A percentile compares a stretch with the other conserved stretches of the same genome.
Conservation (phyloP, 1,139 yeast species). For the Zygosaccharomyces pseudobailii region DNA sequence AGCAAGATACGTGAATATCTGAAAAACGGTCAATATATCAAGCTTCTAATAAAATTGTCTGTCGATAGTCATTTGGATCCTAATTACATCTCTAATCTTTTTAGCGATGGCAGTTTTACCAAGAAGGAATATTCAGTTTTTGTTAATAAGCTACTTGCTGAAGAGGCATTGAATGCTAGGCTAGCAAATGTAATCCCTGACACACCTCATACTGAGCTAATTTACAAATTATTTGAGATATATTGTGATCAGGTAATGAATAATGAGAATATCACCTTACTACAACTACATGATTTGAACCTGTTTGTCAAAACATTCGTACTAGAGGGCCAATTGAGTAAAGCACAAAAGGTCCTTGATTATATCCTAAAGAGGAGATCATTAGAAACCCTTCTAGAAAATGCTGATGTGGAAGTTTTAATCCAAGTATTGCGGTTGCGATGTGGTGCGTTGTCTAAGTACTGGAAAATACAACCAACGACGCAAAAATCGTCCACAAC, state of each 20-base stretch:
- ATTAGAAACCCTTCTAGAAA: slow-evolving; percentile 11
- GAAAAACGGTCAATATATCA: slow-evolving; percentile 9
- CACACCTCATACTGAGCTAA: slow-evolving; percentile 11
- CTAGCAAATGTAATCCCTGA: slow-evolving; percentile 13
- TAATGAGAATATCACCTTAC: slow-evolving; percentile 7
- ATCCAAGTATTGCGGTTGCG: slow-evolving; percentile 21
- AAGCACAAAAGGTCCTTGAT: slow-evolving; percentile 25
- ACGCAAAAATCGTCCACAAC: not conserved
- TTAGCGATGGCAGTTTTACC: slow-evolving; percentile 7
- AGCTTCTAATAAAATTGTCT: slow-evolving; percentile 10
- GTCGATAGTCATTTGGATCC: slow-evolving; percentile 9
- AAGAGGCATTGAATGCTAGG: slow-evolving; percentile 3
- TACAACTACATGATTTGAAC: slow-evolving; percentile 26
- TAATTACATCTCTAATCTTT: slow-evolving; percentile 4
- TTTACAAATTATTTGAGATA: slow-evolving; percentile 14
- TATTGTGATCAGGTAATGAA: slow-evolving; percentile 11
- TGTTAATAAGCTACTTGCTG: slow-evolving; percentile 13
- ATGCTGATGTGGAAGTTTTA: slow-evolving; percentile 19
- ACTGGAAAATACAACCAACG: slow-evolving; percentile 15
- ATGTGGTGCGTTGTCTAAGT: slow-evolving; percentile 23
- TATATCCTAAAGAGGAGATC: slow-evolving; percentile 15
- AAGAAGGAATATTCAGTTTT: slow-evolving; percentile 14
- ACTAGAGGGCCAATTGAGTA: slow-evolving; percentile 18
- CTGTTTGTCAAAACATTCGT: slow-evolving; percentile 22
- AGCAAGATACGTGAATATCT: slow-evolving; percentile 7